Evolutionary conservation across 2,329 filamentous ascomycete species (phyloP), one percentile per base, ranked within the genome.

Genomic region (Aureobasidium sp.): DNA sequence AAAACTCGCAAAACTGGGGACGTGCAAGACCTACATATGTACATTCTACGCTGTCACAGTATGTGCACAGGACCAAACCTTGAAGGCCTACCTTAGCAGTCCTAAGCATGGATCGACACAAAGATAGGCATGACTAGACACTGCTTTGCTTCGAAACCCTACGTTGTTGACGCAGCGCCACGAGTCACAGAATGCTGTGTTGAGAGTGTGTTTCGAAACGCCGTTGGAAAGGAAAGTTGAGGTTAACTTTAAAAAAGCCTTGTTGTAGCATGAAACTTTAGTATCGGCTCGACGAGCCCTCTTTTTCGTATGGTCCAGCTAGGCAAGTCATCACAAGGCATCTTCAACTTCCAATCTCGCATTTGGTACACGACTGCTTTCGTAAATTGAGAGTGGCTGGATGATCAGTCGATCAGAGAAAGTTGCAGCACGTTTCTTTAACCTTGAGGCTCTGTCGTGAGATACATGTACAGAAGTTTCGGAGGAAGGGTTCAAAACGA

Each of bases 261-360:
- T 43, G 52, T 44, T 44, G 36, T 13, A 56, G 24, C 41, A 34
- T 57, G 53, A 57, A 57, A 57, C 53, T 26, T 41, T 57, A 57
- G 53, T 17, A 43, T 57, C 53, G 53, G 53, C n/a, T 29, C 29
- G 15, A 9, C 10, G 17, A 46, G 24, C 53, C 41, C 24, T 27
- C 17, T 15, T 29, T 46, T 29, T 46, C 6, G 53, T 46, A 46
- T 24, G n/a, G 27, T 15, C 27, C 26, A 10, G 27, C 27, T 20
- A 36, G 26, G n/a, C 27, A 26, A 20, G n/a, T 15, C n/a, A 32
- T 20, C 51, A 55, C 29, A 41, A 46, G 39, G 53, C 7, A n/a
- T 10, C 39, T 29, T 29, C 24, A 24, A 29, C n/a, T 46, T 34
- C 17, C 3, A 43, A 29, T 44, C 20, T 34, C 15, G 12, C 26